Percentiles rank a stretch among this genome's conserved stretches.
Evolutionary conservation across 148 eudicot species (phyloP).

Genomic region (Arctostaphylos glauca): DNA sequence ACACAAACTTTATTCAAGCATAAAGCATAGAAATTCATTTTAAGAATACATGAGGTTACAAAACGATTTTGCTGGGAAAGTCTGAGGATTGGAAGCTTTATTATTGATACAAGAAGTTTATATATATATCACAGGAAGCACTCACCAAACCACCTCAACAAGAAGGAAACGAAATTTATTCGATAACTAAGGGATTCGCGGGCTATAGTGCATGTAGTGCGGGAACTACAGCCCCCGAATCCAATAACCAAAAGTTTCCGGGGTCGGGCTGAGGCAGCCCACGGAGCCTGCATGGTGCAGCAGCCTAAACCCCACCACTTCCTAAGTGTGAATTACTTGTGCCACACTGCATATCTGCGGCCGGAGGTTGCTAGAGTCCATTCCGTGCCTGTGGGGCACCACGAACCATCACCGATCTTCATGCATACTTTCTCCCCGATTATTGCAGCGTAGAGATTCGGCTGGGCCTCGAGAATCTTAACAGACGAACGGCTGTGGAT

Average conservation of each 20-base stretch:
- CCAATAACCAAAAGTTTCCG: neutral
- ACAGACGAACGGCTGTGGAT: constrained; percentile 72
- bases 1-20: neutral
- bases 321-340: constrained; percentile 24
- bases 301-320: no score
- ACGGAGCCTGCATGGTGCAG: no score
- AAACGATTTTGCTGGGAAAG: neutral
- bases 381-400: constrained; percentile 84
- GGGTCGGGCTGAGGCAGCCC: no score
- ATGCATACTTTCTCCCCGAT: constrained; percentile 75
- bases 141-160: constrained; percentile 3
- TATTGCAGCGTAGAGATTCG: constrained; percentile 75
- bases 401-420: constrained; percentile 89
- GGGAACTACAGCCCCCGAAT: no score
- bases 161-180: neutral
- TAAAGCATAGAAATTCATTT: neutral
- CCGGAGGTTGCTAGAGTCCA: constrained; percentile 82
- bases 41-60: neutral
- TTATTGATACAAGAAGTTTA: neutral
- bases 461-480: constrained; percentile 68
- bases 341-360: constrained; percentile 85
- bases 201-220: neutral
- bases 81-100: neutral
- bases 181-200: neutral
- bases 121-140: neutral